phyloP scores from a whole-genome alignment of 106 monocot species.

The Dendrobium catenatum region DNA sequence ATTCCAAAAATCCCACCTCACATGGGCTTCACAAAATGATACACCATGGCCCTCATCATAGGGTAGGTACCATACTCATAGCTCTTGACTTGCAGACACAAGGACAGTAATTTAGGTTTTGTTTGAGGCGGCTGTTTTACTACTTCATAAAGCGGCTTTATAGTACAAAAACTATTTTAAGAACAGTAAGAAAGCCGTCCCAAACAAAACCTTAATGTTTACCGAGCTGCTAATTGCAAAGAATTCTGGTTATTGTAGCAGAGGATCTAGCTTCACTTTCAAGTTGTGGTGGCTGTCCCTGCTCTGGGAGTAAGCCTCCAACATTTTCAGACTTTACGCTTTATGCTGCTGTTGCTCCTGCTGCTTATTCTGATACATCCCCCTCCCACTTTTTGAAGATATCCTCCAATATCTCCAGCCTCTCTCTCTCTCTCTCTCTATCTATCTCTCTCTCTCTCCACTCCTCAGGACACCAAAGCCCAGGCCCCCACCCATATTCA shows the following conservation, averaged over 20 bases:
- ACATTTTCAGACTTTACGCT: not conserved
- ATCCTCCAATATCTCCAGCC: not conserved
- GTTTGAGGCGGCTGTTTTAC: too few relatives aligned
- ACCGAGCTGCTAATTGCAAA: not conserved
- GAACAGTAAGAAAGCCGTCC: too few relatives aligned
- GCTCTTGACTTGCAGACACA: constrained; percentile 1
- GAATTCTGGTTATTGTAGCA: not conserved
- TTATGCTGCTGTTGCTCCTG: not conserved
- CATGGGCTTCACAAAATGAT: not conserved
- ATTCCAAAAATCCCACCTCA: not conserved
- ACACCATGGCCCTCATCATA: not conserved
- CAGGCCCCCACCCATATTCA: constrained; percentile 7
- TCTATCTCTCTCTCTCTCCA: not conserved
- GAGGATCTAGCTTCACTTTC: not conserved
- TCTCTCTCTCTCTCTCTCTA: too few relatives aligned
- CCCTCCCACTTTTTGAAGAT: not conserved
- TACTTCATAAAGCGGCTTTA: too few relatives aligned
- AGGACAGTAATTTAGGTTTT: too few relatives aligned
- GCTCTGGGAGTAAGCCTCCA: not conserved
- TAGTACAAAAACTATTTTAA: too few relatives aligned
- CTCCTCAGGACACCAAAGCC: not conserved
- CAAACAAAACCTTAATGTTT: too few relatives aligned
- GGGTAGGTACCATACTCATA: not conserved
- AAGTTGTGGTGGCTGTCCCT: constrained; percentile 1
- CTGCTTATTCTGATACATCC: not conserved